Base-by-base conservation (phyloP, 768 basidiomycete genomes). In the Tephrocybe sp. region DNA sequence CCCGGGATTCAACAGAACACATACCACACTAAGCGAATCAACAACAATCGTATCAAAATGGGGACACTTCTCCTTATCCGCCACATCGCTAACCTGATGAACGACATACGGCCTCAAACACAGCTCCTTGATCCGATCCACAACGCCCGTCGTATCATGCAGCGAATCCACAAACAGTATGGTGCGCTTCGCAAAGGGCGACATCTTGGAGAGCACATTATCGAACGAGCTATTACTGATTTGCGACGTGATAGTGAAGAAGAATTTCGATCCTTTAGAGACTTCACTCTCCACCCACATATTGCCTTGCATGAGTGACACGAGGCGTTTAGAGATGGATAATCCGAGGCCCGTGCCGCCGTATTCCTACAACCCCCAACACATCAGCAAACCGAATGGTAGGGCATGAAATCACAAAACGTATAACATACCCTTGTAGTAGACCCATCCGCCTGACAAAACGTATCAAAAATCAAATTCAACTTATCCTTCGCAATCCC, bases 241-340 rank as follows among this genome's bases (percentile, higher is more conserved):
- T 68, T 88, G 87, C 21, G 87, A 92, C 4, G 85, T 86, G 70
- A 94, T 92, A 22, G 93, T 94, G 76, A 98, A 98, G 82, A 89
- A 95, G 80, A 97, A 95, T 68, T 85, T 86, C 72, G 85, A 90
- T 22, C 97, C 97, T 58, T 91, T 88, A 39, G 88, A 79, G 51
- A 95, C 90, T 65, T 95, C 93, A 53, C 86, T 89, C 69, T 97
- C 91, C 18, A 99, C 97, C 97, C 97, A 99, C 78, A 99, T 91
- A 61, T 95, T 91, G 39, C 97, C 97, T 59, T 91, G 84, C 97
- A 99, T 99, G 59, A 99, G 86, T 41, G 85, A 86, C 15, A 98
- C 95, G 19, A 99, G 84, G 1, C 94, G 88, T 64, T 97, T 98
- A 38, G 95, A 98, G 61, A 99, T 98, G 9, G 94, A 97, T 38